phyloP scores from a whole-genome alignment of 768 basidiomycete species.

The Mrakia hoshinonis region DNA sequence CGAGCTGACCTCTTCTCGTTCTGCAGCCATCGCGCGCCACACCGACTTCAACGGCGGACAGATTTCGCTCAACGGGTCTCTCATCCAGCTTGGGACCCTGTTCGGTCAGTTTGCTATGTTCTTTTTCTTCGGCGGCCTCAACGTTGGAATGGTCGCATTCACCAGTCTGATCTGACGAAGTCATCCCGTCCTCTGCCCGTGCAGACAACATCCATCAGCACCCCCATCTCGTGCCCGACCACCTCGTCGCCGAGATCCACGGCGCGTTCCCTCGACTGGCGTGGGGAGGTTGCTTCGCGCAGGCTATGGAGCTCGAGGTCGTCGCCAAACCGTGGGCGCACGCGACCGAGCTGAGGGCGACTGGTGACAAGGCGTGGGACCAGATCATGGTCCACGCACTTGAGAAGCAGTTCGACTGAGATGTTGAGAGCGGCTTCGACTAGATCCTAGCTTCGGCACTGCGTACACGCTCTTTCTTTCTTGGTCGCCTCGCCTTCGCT shows the following conservation, averaged over 20 bases:
- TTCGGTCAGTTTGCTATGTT: constrained; percentile 19
- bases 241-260: constrained; percentile 4
- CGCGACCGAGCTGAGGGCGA: background rate
- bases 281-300: constrained; percentile 47
- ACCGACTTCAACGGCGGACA: constrained; percentile 42
- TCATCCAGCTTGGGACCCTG: constrained; percentile 47
- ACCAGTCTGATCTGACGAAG: background rate
- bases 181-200: background rate
- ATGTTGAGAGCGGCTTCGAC: too few relatives aligned
- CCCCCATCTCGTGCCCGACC: background rate
- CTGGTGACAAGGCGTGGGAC: background rate
- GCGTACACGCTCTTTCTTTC: too few relatives aligned
- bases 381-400: constrained; percentile 1
- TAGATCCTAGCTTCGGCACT: too few relatives aligned
- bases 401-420: constrained; percentile 7
- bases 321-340: constrained; percentile 45
- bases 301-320: constrained; percentile 47
- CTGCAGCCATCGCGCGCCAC: constrained; percentile 44
- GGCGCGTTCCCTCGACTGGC: constrained; percentile 44
- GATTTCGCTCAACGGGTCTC: constrained; percentile 50
- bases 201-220: constrained; percentile 26
- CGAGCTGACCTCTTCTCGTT: too few relatives aligned
- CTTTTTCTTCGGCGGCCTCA: background rate
- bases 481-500: too few relatives aligned
- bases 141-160: too few relatives aligned